A percentile compares a stretch with the other conserved stretches of the same genome.
phyloP scores from a whole-genome alignment of 2,329 filamentous ascomycete genomes.

The Colletotrichum incanum region DNA sequence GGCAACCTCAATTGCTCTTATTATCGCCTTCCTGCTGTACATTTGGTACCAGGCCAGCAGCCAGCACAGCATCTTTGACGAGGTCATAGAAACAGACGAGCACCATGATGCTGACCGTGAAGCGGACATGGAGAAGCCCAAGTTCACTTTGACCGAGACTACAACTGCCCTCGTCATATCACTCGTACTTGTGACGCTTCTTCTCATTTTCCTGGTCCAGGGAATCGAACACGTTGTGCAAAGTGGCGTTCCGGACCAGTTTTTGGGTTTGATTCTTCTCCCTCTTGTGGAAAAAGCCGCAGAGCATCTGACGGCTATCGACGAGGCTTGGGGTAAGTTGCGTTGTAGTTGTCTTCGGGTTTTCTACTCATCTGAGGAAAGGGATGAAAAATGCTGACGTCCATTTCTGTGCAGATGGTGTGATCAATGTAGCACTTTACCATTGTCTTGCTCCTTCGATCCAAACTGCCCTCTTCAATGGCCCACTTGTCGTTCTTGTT shows the following conservation, averaged over 20 bases:
- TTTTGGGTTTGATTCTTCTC: conserved; percentile 72
- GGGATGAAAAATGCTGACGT: neutral
- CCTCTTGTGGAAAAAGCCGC: conserved; percentile 80
- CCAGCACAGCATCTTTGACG: conserved; percentile 74
- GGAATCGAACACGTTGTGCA: conserved; percentile 70
- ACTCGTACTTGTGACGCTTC: conserved; percentile 72
- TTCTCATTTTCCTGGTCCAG: conserved; percentile 78
- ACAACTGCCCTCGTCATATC: conserved; percentile 71
- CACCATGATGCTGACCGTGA: conserved; percentile 71
- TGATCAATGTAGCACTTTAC: conserved; percentile 79
- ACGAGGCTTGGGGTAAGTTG: conserved; percentile 73
- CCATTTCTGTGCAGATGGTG: conserved; percentile 60
- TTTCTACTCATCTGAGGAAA: neutral
- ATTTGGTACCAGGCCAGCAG: conserved; percentile 76
- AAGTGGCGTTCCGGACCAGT: conserved; percentile 52
- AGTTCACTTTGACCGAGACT: conserved; percentile 77
- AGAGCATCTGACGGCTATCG: conserved; percentile 78
- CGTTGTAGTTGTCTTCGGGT: neutral
- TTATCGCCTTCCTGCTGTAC: conserved; percentile 71
- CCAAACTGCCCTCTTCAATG: conserved; percentile 83
- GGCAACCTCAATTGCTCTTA: conserved; percentile 73
- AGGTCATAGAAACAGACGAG: conserved; percentile 67
- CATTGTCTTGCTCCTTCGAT: conserved; percentile 82
- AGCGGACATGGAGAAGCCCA: conserved; percentile 70
- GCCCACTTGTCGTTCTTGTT: conserved; percentile 79